Conservation (phyloP, 805 yeast genomes). For the Metschnikowia borealis region DNA sequence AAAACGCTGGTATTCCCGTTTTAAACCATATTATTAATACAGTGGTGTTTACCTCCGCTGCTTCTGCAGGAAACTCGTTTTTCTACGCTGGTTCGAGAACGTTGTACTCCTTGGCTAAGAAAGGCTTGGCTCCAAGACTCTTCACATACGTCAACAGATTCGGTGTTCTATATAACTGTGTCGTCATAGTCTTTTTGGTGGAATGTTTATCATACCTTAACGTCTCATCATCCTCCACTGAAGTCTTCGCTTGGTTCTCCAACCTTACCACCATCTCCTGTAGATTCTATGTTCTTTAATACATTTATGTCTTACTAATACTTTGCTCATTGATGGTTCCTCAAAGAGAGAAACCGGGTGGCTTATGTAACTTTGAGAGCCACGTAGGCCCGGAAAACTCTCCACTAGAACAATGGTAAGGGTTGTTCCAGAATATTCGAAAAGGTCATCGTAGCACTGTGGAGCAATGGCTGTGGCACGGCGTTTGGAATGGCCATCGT, state of each 20-base stretch:
- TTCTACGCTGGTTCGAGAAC: conserved; percentile 20
- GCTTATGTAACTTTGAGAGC: no score
- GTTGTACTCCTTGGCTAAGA: conserved; percentile 17
- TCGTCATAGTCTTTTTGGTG: conserved; percentile 30
- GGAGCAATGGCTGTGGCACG: no score
- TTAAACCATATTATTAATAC: conserved; percentile 79
- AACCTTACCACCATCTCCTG: conserved; percentile 58
- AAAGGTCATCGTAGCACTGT: no score
- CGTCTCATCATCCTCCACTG: conserved; percentile 47
- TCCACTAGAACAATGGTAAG: no score
- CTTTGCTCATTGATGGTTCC: no score
- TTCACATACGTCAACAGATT: conserved; percentile 29
- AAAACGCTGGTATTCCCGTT: conserved; percentile 55
- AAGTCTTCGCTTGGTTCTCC: conserved; percentile 61
- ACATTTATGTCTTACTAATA: no score
- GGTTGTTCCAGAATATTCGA: no score
- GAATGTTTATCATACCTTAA: conserved; percentile 52
- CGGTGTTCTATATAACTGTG: conserved; percentile 43
- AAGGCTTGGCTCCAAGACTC: conserved; percentile 17
- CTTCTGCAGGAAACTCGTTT: conserved; percentile 27
- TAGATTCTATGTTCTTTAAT: no score
- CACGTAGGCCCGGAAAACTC: no score
- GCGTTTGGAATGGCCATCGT: no score
- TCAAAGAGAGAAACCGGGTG: no score
- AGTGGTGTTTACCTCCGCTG: conserved; percentile 62